Evolutionary conservation across 768 basidiomycete genomes (phyloP).

Genomic region (Boletus tylopilopsis): DNA sequence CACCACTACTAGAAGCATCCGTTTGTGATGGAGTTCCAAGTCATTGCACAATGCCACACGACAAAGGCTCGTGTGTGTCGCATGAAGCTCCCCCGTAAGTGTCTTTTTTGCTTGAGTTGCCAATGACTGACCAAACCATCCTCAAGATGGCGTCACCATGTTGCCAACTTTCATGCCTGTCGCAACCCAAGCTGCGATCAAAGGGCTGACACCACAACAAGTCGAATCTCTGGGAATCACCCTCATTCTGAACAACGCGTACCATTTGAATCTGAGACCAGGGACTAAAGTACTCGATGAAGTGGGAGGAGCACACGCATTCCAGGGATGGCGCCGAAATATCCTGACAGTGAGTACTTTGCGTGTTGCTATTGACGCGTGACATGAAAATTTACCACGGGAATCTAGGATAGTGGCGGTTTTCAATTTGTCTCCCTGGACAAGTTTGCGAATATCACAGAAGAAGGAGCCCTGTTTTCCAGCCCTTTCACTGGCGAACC

Average conservation of each 20-base stretch:
- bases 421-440: slow-evolving; percentile 84
- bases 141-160: slow-evolving; percentile 72
- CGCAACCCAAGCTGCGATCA: slow-evolving; percentile 89
- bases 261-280: slow-evolving; percentile 85
- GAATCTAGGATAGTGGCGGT: slow-evolving; percentile 75
- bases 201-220: slow-evolving; percentile 84
- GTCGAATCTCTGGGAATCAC: slow-evolving; percentile 78
- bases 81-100: slow-evolving; percentile 77
- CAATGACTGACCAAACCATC: neutral
- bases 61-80: slow-evolving; percentile 82
- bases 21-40: slow-evolving; percentile 70
- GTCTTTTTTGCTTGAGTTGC: neutral
- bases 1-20: slow-evolving; percentile 4
- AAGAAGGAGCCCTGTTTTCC: slow-evolving; percentile 82
- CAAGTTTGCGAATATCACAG: slow-evolving; percentile 83
- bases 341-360: slow-evolving; percentile 63
- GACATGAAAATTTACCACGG: neutral
- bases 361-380: neutral
- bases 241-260: slow-evolving; percentile 86
- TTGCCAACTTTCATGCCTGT: slow-evolving; percentile 94
- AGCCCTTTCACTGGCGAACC: slow-evolving; percentile 86
- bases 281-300: slow-evolving; percentile 68
- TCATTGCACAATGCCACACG: slow-evolving; percentile 76
- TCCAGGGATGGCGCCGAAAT: slow-evolving; percentile 87
- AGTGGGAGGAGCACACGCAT: slow-evolving; percentile 83